Evolutionary conservation across 352 stramenopile genomes (phyloP), one percentile per base, ranked within the genome.

Genomic region (Phytophthora pistaciae): DNA sequence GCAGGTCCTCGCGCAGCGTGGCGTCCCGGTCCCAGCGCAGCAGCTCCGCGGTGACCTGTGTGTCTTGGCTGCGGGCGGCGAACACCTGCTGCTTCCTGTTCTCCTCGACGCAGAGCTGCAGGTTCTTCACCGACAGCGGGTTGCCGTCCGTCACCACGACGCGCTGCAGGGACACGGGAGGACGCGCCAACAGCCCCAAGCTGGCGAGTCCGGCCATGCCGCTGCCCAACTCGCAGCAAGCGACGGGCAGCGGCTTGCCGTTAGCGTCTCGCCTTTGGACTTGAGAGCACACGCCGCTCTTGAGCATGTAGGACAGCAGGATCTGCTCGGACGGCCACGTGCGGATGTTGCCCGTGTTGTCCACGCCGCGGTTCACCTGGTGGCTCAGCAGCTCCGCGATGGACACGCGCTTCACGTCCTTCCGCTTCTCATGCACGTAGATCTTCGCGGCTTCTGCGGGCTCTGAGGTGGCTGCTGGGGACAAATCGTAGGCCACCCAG

Each of bases 321-420:
- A 95, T 74, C 65, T 90, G 79, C 70, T 96, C 90, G 3, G 84
- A 92, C 29, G 90, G 87, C 90, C 90, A 96, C 56, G 85, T 95
- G 21, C 88, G 87, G 54, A 96, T 92, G 75, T 96, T 96, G 33
- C 90, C 90, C 42, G 90, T 96, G 77, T 96, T 96, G 76, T 96
- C 90, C 36, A 96, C 90, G 16, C 85, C 88, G 23, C 87, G 49
- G 52, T 96, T 92, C 63, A 92, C 74, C 33, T 91, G 68, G 68
- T 96, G 88, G 64, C 88, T 94, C 61, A 92, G 70, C 27, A 96
- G 56, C 64, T 96, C 87, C 3, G 80, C 63, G 8, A 94, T 68
- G 7, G 82, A 78, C 56, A 95, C 78, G 16, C 67, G 67, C 49
- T 82, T 82, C 29, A 76, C 49, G 29, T 74, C 73, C 60, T 87